Base-by-base conservation (phyloP, 2,329 filamentous ascomycete genomes). In the Paecilomyces variotii region DNA sequence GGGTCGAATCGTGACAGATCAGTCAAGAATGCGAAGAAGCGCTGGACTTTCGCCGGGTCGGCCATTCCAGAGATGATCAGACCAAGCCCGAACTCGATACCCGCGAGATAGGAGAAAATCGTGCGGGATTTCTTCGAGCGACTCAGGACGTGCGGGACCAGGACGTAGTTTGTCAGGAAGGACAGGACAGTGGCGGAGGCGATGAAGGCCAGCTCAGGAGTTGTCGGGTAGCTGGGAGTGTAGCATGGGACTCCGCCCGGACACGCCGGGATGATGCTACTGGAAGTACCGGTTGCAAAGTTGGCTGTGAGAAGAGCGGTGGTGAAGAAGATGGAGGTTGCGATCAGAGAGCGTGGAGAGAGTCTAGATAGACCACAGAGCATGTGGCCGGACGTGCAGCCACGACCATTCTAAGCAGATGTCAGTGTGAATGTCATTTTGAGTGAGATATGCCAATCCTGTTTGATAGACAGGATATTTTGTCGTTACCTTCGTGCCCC, bases 351-450 rank as follows among this genome's bases (percentile, higher is more conserved):
- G 54, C 80, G 76, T n/a, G 74, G 70, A 12, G 77, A 81, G 27
- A 80, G 70, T 49, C 79, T 75, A 4, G 79, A 75, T 3, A 83
- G 64, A 1, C 81, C 81, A 60, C 80, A 82, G 32, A 83, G 76
- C 78, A 83, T 82, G 63, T 83, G 80, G 56, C 80, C 80, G 1
- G 80, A 82, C 9, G 80, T 82, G 63, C 81, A 83, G 19, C 81
- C 80, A 57, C 76, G 74, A 54, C 72, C 75, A 62, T 74, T 75
- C 77, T 79, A 58, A 25, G 3, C 24, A 26, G n/a, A 49, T 45
- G 45, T 52, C 27, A 59, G 51, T 54, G 2, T 19, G 19, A 24
- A 6, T 19, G n/a, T 45, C 7, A n/a, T 9, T 19, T n/a, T n/a
- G 10, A 12, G 11, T 19, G 30, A n/a, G 14, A 1, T 5, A 45